Evolutionary conservation across 2,329 filamentous ascomycete genomes (phyloP), one percentile per base, ranked within the genome.

Genomic region (Trichoderma cornu-damae): DNA sequence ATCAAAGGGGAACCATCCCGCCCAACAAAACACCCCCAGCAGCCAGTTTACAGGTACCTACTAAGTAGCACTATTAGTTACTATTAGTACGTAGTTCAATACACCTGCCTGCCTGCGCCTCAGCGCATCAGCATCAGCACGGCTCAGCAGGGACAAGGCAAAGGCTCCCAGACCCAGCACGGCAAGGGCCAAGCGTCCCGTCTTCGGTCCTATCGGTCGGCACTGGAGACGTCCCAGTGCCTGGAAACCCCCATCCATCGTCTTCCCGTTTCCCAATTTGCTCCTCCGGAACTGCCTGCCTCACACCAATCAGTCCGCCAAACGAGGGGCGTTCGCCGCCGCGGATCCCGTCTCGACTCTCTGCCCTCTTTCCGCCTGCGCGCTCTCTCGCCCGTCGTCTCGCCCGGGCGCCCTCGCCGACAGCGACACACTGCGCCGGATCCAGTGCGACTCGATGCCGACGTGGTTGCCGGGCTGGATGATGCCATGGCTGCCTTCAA

Each of bases 401-500:
- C 8, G n/a, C 56, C 34, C 16, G 26, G 5, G 28, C 12, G 16
- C 12, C n/a, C 22, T 47, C 22, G 28, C 16, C 28, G 16, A 34
- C 44, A 28, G 44, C 24, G 22, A 24, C 24, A 42, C 11, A 24
- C 54, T 24, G 22, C 59, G 57, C 48, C 47, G 48, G n/a, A 46
- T 24, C n/a, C 30, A 38, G 56, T 48, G 53, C 54, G 54, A 47
- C 49, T 60, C 58, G 61, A 68, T 68, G 65, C 64, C 63, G 63
- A 65, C 61, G 63, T 69, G 68, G 68, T 64, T n/a, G 60, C 62
- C 60, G 63, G 62, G 65, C 66, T 64, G 61, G 68, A 70, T 67
- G 64, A 81, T 80, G 79, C 75, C 67, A 84, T 84, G 81, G 78
- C 79, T 63, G 75, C 75, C 66, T 84, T 77, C 75, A 82, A 81